Evolutionary conservation across 139 green algal genomes (phyloP), one percentile per base, ranked within the genome.

Genomic region (Coelastrella sp.): DNA sequence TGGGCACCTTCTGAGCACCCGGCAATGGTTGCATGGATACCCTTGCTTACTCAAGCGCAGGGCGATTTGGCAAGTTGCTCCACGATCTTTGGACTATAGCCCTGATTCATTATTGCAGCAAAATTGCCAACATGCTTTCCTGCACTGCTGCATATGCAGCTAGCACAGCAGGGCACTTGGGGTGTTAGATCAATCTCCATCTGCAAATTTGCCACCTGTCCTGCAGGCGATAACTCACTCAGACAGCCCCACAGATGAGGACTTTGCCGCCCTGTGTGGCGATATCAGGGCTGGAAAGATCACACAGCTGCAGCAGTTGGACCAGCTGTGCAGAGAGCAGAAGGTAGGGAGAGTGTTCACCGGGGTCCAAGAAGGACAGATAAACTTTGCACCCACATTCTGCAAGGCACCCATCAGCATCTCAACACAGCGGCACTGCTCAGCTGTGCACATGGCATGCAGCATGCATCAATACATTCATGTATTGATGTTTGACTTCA

Each of bases 381-480:
- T 95, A 22, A 15, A 24, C n/a, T 97, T 96, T 68, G 73, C 94
- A 10, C 95, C 95, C 6, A 96, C 93, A 12, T 96, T 96, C 92
- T n/a, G n/a, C n/a, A n/a, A n/a, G n/a, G n/a, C n/a, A n/a, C n/a
- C n/a, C n/a, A n/a, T n/a, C n/a, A n/a, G n/a, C n/a, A n/a, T n/a
- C n/a, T n/a, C n/a, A n/a, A n/a, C n/a, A n/a, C n/a, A 49, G 35
- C 35, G 35, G 35, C 35, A 49, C 35, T 49, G 35, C 35, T 49
- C 35, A 49, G 35, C 35, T 49, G 35, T 49, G 35, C 35, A 49
- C 35, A 49, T 49, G 35, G 35, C 35, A 49, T 49, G 35, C 35
- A 49, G 35, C 35, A 49, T 49, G 35, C 35, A 49, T 3, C 35
- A 49, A 49, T 3, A n/a, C n/a, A n/a, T n/a, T n/a, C n/a, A n/a